A percentile compares a stretch with the other conserved stretches of the same genome.
phyloP scores from a whole-genome alignment of 2,329 filamentous ascomycete genomes.

The Calonectria fujianensis region DNA sequence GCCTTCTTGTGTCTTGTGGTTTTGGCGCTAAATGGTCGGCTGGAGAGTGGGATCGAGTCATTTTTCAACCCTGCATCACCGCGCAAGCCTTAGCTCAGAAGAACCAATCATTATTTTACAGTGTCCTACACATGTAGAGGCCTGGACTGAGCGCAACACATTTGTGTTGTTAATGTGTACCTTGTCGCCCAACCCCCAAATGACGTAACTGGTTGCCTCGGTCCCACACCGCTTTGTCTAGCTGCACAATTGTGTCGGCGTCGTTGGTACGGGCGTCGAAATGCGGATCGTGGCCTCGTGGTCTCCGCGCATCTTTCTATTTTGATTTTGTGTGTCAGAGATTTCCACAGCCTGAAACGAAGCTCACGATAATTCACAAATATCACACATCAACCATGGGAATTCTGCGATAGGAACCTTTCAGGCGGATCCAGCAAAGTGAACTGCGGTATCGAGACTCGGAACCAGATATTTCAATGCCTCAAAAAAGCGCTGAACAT shows the following conservation, averaged over 20 bases:
- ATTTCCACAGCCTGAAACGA: not conserved
- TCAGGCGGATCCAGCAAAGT: not conserved
- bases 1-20: not conserved
- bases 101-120: not conserved
- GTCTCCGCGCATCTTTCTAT: not conserved
- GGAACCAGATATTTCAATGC: not conserved
- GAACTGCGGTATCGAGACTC: not conserved
- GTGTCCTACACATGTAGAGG: too few species aligned
- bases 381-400: not conserved
- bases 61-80: not conserved
- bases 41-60: not conserved
- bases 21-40: not conserved
- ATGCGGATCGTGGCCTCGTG: not conserved
- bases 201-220: not conserved
- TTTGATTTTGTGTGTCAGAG: not conserved
- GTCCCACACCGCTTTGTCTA: too few species aligned
- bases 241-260: not conserved
- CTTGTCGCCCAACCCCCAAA: not conserved
- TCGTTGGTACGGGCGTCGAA: not conserved
- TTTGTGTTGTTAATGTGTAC: not conserved
- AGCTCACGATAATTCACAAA: not conserved
- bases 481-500: too few species aligned
- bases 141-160: not conserved
- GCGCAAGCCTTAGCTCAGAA: not conserved
- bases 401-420: not conserved